Percentiles rank a stretch among this genome's conserved stretches.
phyloP scores from a whole-genome alignment of 1,139 yeast species.

The Zygoascus sp. region DNA sequence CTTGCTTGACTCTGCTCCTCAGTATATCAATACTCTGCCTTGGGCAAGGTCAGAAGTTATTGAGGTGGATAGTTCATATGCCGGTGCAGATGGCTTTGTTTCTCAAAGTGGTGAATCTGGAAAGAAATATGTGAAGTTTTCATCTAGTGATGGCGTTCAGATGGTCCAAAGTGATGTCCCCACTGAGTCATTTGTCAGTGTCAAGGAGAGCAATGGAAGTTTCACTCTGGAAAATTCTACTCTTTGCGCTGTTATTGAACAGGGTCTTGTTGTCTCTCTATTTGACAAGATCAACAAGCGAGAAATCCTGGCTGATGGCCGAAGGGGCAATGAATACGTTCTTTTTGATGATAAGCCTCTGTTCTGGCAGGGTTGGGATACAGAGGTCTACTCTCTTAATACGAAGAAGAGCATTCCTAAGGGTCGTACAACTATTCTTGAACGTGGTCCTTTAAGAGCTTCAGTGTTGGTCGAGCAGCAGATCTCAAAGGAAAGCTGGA shows the following conservation, averaged over 20 bases:
- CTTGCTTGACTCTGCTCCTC: too few relatives aligned
- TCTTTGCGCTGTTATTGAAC: slow-evolving; percentile 51
- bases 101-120: slow-evolving; percentile 5
- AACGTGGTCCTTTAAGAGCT: slow-evolving; percentile 53
- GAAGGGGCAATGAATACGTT: slow-evolving; percentile 65
- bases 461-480: slow-evolving; percentile 55
- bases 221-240: slow-evolving; percentile 51
- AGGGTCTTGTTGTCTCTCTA: slow-evolving; percentile 62
- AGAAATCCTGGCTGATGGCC: slow-evolving; percentile 58
- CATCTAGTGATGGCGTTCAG: not conserved
- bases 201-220: slow-evolving; percentile 37
- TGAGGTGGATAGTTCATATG: slow-evolving; percentile 31
- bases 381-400: slow-evolving; percentile 76
- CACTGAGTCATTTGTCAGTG: slow-evolving; percentile 16
- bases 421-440: slow-evolving; percentile 43
- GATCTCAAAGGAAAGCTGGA: slow-evolving; percentile 51
- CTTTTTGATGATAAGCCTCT: slow-evolving; percentile 83
- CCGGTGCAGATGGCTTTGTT: slow-evolving; percentile 14
- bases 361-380: slow-evolving; percentile 93
- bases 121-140: not conserved
- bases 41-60: slow-evolving; percentile 61
- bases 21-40: slow-evolving; percentile 59
- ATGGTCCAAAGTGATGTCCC: slow-evolving; percentile 4
- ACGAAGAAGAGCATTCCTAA: slow-evolving; percentile 47
- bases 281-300: slow-evolving; percentile 54